Evolutionary conservation across 768 basidiomycete genomes (phyloP), one percentile per base, ranked within the genome.

Genomic region (Lactarius indigo): DNA sequence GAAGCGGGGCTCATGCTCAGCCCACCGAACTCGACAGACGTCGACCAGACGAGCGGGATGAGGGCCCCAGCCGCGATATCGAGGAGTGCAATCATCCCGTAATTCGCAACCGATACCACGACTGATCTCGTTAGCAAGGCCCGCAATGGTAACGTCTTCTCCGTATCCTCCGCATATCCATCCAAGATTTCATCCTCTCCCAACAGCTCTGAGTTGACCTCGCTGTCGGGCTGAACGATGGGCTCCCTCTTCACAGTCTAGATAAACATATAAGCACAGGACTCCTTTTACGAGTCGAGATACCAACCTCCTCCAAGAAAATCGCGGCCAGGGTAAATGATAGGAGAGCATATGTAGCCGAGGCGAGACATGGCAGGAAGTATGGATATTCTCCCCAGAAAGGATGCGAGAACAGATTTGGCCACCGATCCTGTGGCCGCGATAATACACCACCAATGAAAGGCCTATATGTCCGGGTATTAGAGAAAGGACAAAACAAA

Each of bases 11-110:
- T 70, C 41, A 78, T 68, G 12, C 76, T 75, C 7, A 80, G 75
- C 3, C 80, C n/a, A 3, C 44, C 44, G 0, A 47, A 47, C 44
- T 23, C n/a, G 20, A 47, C 44, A 10, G 44, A 13, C 82, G 2
- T 81, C 37, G 80, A 74, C 57, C 78, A 78, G 71, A 84, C 81
- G 39, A 85, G 71, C 4, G 85, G 83, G 1, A 76, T 42, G 20
- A 86, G 74, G 6, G 31, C 2, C 6, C 31, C 3, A 31, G 31
- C 6, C 2, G 6, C 3, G 6, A 31, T 31, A 31, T 31, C 31
- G 31, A 31, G 31, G 31, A 31, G 31, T 31, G 6, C 2, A 31
- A 31, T 6, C 31, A 31, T 31, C 3, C 2, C 2, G 31, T 31
- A 31, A 31, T 31, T 31, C 31, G 31, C 31, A 31, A 31, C 6